Conservation (phyloP, 208 protist species). For the Strigomonas galati region DNA sequence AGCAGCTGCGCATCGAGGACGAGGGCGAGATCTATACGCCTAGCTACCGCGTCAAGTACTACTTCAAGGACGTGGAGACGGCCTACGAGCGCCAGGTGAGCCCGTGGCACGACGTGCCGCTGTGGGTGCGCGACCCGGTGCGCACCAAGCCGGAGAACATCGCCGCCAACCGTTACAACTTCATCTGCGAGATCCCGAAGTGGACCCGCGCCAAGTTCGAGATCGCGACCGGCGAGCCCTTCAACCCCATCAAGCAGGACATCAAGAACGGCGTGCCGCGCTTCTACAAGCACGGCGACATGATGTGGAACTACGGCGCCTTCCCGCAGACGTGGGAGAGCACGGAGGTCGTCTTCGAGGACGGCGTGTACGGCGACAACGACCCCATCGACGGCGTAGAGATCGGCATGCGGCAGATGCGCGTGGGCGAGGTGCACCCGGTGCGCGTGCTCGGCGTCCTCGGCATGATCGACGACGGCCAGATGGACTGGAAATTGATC, state of each 20-base stretch:
- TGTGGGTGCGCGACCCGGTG: constrained; percentile 82
- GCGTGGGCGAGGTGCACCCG: constrained; percentile 73
- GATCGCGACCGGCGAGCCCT: constrained; percentile 92
- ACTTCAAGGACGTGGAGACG: constrained; percentile 86
- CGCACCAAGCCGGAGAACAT: constrained; percentile 80
- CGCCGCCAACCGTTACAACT: constrained; percentile 88
- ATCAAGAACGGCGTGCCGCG: constrained; percentile 95
- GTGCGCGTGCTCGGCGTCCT: constrained; percentile 91
- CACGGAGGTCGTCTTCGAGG: constrained; percentile 85
- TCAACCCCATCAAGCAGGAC: constrained; percentile 96
- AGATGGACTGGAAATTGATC: constrained; percentile 96
- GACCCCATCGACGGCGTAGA: constrained; percentile 92
- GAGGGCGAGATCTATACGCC: constrained; percentile 86
- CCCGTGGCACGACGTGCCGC: constrained; percentile 92
- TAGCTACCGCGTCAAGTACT: constrained; percentile 90
- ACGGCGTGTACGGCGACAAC: constrained; percentile 84
- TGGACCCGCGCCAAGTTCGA: constrained; percentile 96
- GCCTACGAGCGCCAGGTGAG: constrained; percentile 70
- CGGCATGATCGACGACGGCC: constrained; percentile 93
- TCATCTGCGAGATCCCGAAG: constrained; percentile 94
- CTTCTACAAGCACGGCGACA: constrained; percentile 95
- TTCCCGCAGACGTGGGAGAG: constrained; percentile 97
- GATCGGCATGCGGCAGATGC: constrained; percentile 85
- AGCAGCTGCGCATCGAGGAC: constrained; percentile 83
- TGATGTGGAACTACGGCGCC: constrained; percentile 97